Evolutionary conservation across 257 asterid genomes (phyloP), one percentile per base, ranked within the genome.

Genomic region (Rubia yunnanensis): DNA sequence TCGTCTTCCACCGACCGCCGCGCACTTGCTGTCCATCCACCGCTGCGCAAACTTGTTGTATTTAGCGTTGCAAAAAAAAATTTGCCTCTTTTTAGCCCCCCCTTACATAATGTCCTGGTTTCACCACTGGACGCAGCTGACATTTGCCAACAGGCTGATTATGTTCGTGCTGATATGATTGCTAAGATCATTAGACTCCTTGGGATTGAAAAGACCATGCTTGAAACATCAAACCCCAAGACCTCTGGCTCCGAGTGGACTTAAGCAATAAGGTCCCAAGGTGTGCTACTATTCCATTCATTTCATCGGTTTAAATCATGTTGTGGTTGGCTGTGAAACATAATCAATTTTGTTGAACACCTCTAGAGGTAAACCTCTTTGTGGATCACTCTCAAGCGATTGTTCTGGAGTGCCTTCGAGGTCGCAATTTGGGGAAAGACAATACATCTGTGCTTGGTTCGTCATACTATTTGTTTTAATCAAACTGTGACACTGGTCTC

Each of bases 181-280:
- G 96, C 97, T 20, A 92, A 85, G 76, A 72, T 89, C 24, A 39
- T 92, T 4, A 86, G 96, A 5, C 94, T 95, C 38, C 83, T 92
- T 5, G 97, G 99, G 68, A 85, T 92, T 63, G 96, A 89, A 72
- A 92, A 78, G 80, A 86, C 94, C 10, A 92, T 92, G 99, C 89
- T 92, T 73, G 99, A 92, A 79, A 88, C 96, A 60, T 89, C 97
- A 53, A 79, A 82, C 74, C 81, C 92, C 3, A 79, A 75, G 75
- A 81, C 88, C 23, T 80, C 96, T 1, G n/a, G n/a, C n/a, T n/a
- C n/a, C n/a, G 96, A 92, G 79, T 92, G 99, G 99, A 89, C 89
- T 92, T 44, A 86, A 80, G 70, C 92, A 88, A 68, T 92, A 92
- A 69, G 97, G 99, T 50, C 88, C 99, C 13, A 86, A 78, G 79